phyloP scores from a whole-genome alignment of 2,329 filamentous ascomycete genomes.

The Cordyceps tenuipes region DNA sequence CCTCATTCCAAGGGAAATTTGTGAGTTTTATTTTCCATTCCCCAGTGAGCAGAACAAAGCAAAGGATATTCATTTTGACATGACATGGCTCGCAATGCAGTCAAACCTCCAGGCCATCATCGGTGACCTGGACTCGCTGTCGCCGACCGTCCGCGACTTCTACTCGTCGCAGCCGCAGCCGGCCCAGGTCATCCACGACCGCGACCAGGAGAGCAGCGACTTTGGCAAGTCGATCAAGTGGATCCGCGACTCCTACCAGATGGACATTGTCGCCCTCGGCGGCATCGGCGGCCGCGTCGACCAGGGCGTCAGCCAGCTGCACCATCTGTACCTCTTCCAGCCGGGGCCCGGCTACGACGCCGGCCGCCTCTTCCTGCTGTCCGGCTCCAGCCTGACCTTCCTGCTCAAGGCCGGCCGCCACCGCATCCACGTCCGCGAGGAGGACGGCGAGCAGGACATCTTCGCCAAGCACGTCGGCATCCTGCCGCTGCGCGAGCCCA shows the following conservation, averaged over 20 bases:
- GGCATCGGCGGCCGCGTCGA: constrained; percentile 86
- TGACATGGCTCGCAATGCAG: constrained; percentile 21
- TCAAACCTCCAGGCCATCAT: constrained; percentile 64
- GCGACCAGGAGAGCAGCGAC: constrained; percentile 84
- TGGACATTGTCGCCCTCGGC: constrained; percentile 72
- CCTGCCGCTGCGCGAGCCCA: constrained; percentile 71
- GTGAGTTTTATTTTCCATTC: constrained; percentile 22
- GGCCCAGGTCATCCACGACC: constrained; percentile 58
- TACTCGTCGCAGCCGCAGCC: constrained; percentile 47
- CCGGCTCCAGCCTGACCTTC: constrained; percentile 73
- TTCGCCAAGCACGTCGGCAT: constrained; percentile 81
- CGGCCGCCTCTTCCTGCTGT: constrained; percentile 68
- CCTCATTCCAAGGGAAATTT: constrained; percentile 33
- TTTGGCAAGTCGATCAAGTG: constrained; percentile 73
- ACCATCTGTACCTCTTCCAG: constrained; percentile 68
- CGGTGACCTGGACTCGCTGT: constrained; percentile 84
- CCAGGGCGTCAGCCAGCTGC: constrained; percentile 81
- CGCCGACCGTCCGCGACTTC: constrained; percentile 51
- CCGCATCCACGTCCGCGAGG: constrained; percentile 53
- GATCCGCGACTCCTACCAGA: constrained; percentile 34
- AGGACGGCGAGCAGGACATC: constrained; percentile 34
- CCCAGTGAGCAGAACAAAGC: background rate
- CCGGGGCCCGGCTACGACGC: constrained; percentile 36
- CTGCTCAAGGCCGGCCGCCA: constrained; percentile 65
- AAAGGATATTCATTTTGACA: too few relatives aligned